Percentiles rank a stretch among this genome's conserved stretches.
Conservation (phyloP, 768 basidiomycete genomes). For the Pholiota molesta region DNA sequence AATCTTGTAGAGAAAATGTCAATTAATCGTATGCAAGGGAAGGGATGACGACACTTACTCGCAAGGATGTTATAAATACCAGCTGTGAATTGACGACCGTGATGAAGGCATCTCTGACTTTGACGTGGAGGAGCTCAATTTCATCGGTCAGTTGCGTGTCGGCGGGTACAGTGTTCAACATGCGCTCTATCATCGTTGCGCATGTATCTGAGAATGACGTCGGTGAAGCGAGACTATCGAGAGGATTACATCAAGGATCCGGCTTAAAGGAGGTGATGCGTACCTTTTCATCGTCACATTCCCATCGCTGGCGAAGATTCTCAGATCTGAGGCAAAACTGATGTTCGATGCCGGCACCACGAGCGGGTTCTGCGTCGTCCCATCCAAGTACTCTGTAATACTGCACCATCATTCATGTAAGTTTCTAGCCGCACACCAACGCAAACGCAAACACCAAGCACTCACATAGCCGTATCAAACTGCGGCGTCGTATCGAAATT, state of each 20-base stretch:
- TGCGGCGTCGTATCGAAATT: constrained; percentile 35
- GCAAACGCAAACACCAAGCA: not conserved
- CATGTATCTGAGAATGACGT: constrained; percentile 36
- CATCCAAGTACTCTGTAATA: constrained; percentile 41
- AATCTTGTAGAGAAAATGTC: not conserved
- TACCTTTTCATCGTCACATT: constrained; percentile 45
- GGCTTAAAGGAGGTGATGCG: not conserved
- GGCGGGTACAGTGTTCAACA: constrained; percentile 45
- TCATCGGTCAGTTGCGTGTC: constrained; percentile 39
- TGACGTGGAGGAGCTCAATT: constrained; percentile 38
- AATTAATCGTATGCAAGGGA: too few relatives aligned
- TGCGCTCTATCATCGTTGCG: constrained; percentile 35
- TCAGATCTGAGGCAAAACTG: constrained; percentile 40
- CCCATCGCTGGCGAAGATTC: constrained; percentile 39
- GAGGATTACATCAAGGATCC: not conserved
- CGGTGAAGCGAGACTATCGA: constrained; percentile 26
- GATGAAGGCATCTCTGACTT: constrained; percentile 34
- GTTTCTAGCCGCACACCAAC: not conserved
- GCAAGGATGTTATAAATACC: constrained; percentile 33
- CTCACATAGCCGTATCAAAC: constrained; percentile 42
- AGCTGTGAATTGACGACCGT: constrained; percentile 30
- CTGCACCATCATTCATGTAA: constrained; percentile 19
- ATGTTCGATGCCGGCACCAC: constrained; percentile 26
- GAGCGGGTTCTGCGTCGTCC: constrained; percentile 41
- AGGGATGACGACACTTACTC: constrained; percentile 25